Evolutionary conservation across 306 rosid species (phyloP).

Genomic region (Lathyrus sativus): DNA sequence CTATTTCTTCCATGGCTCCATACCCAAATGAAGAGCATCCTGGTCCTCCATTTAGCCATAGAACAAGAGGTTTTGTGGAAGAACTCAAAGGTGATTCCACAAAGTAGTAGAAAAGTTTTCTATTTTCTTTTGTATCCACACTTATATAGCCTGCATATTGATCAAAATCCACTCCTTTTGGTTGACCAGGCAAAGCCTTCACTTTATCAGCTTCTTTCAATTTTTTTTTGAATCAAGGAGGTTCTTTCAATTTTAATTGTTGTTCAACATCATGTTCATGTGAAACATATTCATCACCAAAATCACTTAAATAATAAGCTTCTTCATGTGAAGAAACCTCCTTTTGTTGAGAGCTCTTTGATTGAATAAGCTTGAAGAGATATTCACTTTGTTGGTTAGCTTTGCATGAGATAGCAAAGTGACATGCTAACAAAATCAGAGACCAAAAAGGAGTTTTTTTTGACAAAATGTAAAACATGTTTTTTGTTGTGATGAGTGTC

Average conservation of each 20-base stretch:
- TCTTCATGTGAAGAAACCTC: neutral
- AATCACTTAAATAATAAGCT: constrained; percentile 1
- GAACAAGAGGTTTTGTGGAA: constrained; percentile 43
- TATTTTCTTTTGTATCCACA: constrained; percentile 39
- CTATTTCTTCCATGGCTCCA: no score
- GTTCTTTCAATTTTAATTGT: no score
- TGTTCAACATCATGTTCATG: no score
- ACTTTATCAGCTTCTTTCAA: no score
- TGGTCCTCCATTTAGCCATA: no score
- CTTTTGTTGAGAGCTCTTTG: constrained; percentile 22
- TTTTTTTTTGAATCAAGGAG: no score
- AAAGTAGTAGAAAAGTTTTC: constrained; percentile 42
- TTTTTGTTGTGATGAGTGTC: neutral
- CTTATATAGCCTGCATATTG: constrained; percentile 43
- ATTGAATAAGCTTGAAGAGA: constrained; percentile 33
- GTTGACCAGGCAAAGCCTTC: constrained; percentile 45
- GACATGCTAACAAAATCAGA: constrained; percentile 18
- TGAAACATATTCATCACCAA: no score
- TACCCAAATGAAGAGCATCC: no score
- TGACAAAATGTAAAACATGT: constrained; percentile 20
- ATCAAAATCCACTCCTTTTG: constrained; percentile 42
- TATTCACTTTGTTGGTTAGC: constrained; percentile 36
- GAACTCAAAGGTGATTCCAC: constrained; percentile 45
- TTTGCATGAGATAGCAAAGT: constrained; percentile 32
- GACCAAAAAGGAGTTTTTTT: neutral